Evolutionary conservation across 345 rosid genomes (phyloP).

Genomic region (Gossypium mustelinum): DNA sequence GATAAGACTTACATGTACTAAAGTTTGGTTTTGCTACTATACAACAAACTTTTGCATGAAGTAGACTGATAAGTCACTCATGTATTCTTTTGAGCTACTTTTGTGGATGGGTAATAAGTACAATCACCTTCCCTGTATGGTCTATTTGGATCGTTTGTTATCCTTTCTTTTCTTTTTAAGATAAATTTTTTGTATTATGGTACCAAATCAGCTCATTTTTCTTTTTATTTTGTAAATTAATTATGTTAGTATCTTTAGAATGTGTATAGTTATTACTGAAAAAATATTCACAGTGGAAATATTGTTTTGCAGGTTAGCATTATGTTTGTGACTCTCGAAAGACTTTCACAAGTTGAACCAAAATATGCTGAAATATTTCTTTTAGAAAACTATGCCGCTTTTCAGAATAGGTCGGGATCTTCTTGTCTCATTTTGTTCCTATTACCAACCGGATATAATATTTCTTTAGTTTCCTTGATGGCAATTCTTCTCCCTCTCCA

Average conservation of each 20-base stretch:
- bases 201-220: neutral
- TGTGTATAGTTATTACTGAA: neutral
- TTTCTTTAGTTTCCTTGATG: neutral
- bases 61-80: neutral
- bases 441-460: neutral
- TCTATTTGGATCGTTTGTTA: neutral
- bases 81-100: neutral
- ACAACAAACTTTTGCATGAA: neutral
- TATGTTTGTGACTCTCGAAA: constrained; percentile 86
- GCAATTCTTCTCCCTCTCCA: neutral
- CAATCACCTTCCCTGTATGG: neutral
- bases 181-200: neutral
- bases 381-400: constrained; percentile 95
- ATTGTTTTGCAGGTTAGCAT: constrained; percentile 72
- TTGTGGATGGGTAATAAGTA: neutral
- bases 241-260: neutral
- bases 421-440: neutral
- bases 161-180: neutral
- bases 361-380: constrained; percentile 90
- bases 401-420: constrained; percentile 74
- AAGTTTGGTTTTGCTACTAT: neutral
- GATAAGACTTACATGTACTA: neutral
- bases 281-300: neutral
- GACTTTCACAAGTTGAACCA: constrained; percentile 86
- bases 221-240: neutral